These are phyloP conservation scores for Claviceps purpurea DNA, from an alignment of 2,329 filamentous ascomycete species.

Conservation along the genomic window DNA sequence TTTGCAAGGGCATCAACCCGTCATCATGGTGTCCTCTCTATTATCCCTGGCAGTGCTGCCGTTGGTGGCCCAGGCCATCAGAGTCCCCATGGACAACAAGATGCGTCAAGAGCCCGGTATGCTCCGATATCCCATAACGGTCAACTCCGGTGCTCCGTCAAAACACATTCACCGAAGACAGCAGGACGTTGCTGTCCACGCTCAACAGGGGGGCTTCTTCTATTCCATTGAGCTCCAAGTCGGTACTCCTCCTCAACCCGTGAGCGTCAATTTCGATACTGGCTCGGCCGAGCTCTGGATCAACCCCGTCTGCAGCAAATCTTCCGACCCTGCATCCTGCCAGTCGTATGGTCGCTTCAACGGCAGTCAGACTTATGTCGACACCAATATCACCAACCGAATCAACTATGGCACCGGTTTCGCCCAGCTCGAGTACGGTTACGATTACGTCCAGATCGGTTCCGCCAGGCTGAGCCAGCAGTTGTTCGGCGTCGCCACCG, in stretches of 20 bases:
- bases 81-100: constrained; percentile 11
- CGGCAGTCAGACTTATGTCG: constrained; percentile 16
- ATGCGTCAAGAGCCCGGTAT: constrained; percentile 14
- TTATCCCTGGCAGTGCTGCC: constrained; percentile 17
- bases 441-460: constrained; percentile 20
- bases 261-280: constrained; percentile 28
- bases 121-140: constrained; percentile 17
- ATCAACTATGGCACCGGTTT: constrained; percentile 21
- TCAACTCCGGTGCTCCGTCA: constrained; percentile 14
- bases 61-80: constrained; percentile 12
- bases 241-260: constrained; percentile 23
- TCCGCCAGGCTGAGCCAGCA: constrained; percentile 20
- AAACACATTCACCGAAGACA: constrained; percentile 19
- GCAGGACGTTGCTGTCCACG: constrained; percentile 11
- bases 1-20: too few species aligned
- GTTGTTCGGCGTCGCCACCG: constrained; percentile 23
- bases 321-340: constrained; percentile 16
- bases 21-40: constrained; percentile 18
- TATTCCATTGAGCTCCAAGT: constrained; percentile 26
- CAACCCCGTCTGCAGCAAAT: constrained; percentile 24
- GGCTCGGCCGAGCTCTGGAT: constrained; percentile 30
- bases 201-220: constrained; percentile 19
- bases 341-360: constrained; percentile 17
- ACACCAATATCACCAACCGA: constrained; percentile 13
- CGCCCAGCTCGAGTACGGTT: constrained; percentile 20